Base-by-base conservation (phyloP, 169 alveolate genomes). In the Plasmodium gallinaceum region DNA sequence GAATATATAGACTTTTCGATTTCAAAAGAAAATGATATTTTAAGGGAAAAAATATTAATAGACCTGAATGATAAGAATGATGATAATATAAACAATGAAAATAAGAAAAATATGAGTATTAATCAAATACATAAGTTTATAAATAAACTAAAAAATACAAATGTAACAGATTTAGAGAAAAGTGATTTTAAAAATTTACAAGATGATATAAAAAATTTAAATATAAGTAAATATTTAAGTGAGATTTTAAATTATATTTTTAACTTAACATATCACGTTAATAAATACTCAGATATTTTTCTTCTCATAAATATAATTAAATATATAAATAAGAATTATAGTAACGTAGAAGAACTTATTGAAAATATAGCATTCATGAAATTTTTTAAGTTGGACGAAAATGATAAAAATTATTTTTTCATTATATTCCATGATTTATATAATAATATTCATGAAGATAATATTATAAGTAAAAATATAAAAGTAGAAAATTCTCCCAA, bases 61-160 rank as follows among this genome's bases (percentile, higher is more conserved):
- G 54, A 62, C 18, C 18, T 6, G 7, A 70, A 39, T 2, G 12
- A 46, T n/a, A 46, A 37, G 26, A 65, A 52, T 12, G 26, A 18
- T 43, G 42, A 42, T 18, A 18, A 43, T 7, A 16, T 58, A 2
- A 32, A 24, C 2, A 18, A 54, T 14, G 61, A 26, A 37, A 62
- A 18, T 32, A 80, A 80, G 18, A 66, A 80, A 37, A 66, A 80
- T 20, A 43, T 80, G 85, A 80, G 85, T 46, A 48, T 80, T 18
- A 80, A n/a, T 37, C 66, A 80, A 14, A 80, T 80, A 66, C 91
- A 80, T 43, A 80, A 80, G 54, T 80, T 80, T 80, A 80, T 80
- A 18, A 80, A 80, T 60, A 66, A 61, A 71, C 14, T 80, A 54
- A 80, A 80, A 69, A 80, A 69, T 32, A 45, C 91, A 37, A 80